Evolutionary conservation across 257 asterid genomes (phyloP), one percentile per base, ranked within the genome.

Genomic region (Solanum paucissectum): DNA sequence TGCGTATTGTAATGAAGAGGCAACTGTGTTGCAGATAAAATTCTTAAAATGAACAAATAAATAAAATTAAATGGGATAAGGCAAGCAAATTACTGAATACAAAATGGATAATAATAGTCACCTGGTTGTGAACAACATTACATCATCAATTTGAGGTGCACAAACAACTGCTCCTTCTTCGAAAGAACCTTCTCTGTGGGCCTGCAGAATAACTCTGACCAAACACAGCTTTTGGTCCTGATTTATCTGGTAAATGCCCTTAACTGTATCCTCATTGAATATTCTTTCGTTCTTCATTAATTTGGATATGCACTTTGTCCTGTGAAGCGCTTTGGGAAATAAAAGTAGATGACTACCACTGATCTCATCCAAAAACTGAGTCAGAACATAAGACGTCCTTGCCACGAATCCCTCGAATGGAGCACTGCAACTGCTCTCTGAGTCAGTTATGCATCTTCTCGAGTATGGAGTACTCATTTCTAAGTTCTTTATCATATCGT

Each of bases 81-180:
- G 86, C 69, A 20, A 49, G 69, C 29, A 82, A 82, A 10, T 29
- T 49, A 46, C 69, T 49, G 69, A 32, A 79, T 16, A 79, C 85
- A 82, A 82, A 82, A 29, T 82, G 86, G 86, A 82, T 82, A 55
- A 86, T 52, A 86, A 66, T 75, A 87, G 83, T 25, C 69, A 95
- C 99, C 96, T 92, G 90, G 89, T 72, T 89, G 81, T 92, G 95
- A 89, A 95, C 85, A 44, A 85, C 89, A 55, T 72, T 77, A 95
- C 89, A 87, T 97, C 99, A 79, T 92, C 83, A 58, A 86, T 90
- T 83, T 27, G 90, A 88, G 99, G 98, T 72, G 98, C 96, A 91
- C 96, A 95, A 58, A 95, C 91, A 84, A 93, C 93, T n/a, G 98
- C 98, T 87, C 98, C 99, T 87, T 96, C 93, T 91, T 94, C 96